Conservation (phyloP, 768 basidiomycete species). For the Lentinula raphanica region DNA sequence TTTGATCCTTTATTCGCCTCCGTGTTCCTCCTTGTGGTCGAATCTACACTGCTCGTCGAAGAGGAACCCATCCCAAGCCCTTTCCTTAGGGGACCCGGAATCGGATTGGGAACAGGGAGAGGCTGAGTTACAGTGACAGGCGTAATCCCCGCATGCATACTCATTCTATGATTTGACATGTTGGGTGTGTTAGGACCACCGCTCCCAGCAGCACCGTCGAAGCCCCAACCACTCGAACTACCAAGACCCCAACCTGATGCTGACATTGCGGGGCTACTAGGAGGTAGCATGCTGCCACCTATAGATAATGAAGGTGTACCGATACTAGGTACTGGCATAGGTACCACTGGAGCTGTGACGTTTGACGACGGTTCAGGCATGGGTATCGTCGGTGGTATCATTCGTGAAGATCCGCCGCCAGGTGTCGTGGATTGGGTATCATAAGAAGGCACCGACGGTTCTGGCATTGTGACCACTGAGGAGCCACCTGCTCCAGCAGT, state of each 20-base stretch:
- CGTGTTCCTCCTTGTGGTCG: not conserved
- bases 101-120: conserved; percentile 2
- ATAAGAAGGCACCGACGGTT: not conserved
- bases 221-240: not conserved
- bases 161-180: not conserved
- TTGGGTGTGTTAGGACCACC: not conserved
- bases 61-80: not conserved
- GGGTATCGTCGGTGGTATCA: not conserved
- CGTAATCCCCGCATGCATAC: conserved; percentile 5
- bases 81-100: not conserved
- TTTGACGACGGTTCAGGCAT: conserved; percentile 2
- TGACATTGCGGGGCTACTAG: not conserved
- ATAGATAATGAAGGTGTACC: not conserved
- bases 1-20: not conserved
- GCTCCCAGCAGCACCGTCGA: not conserved
- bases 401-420: not conserved
- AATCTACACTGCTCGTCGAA: not conserved
- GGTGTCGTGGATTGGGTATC: not conserved
- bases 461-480: not conserved
- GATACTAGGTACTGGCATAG: conserved; percentile 4
- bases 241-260: not conserved
- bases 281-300: not conserved
- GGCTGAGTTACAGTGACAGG: not conserved
- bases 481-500: not conserved
- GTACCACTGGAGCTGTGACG: not conserved